phyloP scores from a whole-genome alignment of 2,329 filamentous ascomycete genomes.

The Calonectria montana region DNA sequence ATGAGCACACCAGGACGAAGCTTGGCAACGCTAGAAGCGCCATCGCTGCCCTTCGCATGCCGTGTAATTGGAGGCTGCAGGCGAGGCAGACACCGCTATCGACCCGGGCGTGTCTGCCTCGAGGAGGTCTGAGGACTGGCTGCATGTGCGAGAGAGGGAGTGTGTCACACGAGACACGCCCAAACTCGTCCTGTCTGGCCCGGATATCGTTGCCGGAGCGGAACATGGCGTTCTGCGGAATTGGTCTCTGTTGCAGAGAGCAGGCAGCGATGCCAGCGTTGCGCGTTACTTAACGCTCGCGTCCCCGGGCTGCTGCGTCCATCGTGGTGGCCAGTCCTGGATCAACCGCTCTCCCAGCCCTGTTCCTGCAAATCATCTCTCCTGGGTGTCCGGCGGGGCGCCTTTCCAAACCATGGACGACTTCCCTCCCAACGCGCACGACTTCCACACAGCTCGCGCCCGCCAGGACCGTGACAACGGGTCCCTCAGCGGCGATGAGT shows the following conservation, averaged over 20 bases:
- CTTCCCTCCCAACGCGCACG: constrained; percentile 37
- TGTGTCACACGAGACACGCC: constrained; percentile 31
- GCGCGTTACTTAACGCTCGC: constrained; percentile 40
- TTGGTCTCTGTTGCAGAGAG: constrained; percentile 27
- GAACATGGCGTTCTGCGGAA: constrained; percentile 33
- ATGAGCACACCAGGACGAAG: constrained; percentile 24
- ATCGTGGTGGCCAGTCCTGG: constrained; percentile 7
- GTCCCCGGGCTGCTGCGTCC: constrained; percentile 23
- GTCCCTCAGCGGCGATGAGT: constrained; percentile 20
- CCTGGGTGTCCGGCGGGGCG: background rate
- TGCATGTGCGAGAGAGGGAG: constrained; percentile 13
- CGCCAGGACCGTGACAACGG: constrained; percentile 6
- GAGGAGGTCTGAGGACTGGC: constrained; percentile 4
- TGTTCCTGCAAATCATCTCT: background rate
- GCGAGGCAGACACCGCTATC: constrained; percentile 37
- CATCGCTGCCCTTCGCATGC: constrained; percentile 19
- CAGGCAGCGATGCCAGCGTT: constrained; percentile 17
- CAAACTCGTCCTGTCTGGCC: constrained; percentile 19
- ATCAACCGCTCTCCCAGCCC: background rate
- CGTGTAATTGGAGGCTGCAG: constrained; percentile 16
- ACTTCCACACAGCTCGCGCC: constrained; percentile 4
- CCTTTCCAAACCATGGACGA: constrained; percentile 40
- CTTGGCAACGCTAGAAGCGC: constrained; percentile 31
- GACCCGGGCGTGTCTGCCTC: constrained; percentile 24
- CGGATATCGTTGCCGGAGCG: constrained; percentile 11